These are phyloP conservation scores for Aspergillus sp. DNA, from an alignment of 2,329 filamentous ascomycete genomes.

Conservation along the genomic window DNA sequence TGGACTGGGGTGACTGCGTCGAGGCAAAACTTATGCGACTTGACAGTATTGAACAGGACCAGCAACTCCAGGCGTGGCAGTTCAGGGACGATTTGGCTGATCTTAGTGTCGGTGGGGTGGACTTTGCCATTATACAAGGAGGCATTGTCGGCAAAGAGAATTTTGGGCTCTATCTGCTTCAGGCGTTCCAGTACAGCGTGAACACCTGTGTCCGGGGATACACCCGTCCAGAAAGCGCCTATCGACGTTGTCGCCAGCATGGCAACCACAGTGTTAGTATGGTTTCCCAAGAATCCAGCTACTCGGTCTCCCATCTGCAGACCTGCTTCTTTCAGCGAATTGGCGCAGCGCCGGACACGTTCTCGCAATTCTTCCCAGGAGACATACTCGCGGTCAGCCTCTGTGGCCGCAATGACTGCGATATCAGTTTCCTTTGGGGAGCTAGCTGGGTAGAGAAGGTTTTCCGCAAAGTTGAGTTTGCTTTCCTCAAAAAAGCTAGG, in stretches of 20 bases:
- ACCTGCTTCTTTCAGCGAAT: conserved; percentile 65
- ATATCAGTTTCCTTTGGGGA: conserved; percentile 56
- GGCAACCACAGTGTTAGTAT: conserved; percentile 79
- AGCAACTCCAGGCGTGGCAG: conserved; percentile 67
- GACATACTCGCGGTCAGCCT: conserved; percentile 62
- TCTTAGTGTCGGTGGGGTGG: conserved; percentile 77
- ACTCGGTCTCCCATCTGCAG: conserved; percentile 62
- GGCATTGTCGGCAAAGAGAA: conserved; percentile 85
- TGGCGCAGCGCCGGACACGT: conserved; percentile 69
- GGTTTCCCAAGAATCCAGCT: conserved; percentile 80
- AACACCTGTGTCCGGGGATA: conserved; percentile 88
- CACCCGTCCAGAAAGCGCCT: conserved; percentile 88
- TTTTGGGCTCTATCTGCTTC: conserved; percentile 75
- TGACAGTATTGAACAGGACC: conserved; percentile 70
- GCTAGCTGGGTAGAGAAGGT: conserved; percentile 74
- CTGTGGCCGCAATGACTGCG: conserved; percentile 79
- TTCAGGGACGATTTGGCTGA: conserved; percentile 68
- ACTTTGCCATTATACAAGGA: conserved; percentile 87
- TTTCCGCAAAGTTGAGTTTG: conserved; percentile 89
- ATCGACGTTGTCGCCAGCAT: conserved; percentile 81
- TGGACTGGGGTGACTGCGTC: conserved; percentile 30
- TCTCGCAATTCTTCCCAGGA: conserved; percentile 81
- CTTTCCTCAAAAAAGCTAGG: conserved; percentile 80
- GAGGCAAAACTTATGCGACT: conserved; percentile 35
- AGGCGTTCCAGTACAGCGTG: conserved; percentile 86